Evolutionary conservation across 352 stramenopile genomes (phyloP).

Genomic region (Phytophthora litchii): DNA sequence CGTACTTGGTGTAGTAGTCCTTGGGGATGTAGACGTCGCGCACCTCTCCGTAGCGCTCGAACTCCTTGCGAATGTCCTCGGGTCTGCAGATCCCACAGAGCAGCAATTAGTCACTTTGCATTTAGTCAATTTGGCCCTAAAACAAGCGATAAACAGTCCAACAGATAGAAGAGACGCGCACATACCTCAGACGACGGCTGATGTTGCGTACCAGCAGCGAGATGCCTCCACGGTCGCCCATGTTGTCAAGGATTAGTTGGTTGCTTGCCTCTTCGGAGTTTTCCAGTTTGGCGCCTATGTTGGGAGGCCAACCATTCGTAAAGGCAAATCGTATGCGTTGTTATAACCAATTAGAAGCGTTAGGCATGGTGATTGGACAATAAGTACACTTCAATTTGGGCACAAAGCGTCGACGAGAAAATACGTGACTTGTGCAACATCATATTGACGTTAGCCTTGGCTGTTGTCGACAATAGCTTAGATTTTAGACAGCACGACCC

Average conservation of each 20-base stretch:
- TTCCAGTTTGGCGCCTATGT: slow-evolving; percentile 27
- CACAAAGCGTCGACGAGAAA: slow-evolving; percentile 14
- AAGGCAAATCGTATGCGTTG: slow-evolving; percentile 14
- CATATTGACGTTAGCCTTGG: neutral
- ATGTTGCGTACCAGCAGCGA: slow-evolving; percentile 95
- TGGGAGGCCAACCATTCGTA: slow-evolving; percentile 35
- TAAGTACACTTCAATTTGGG: slow-evolving; percentile 23
- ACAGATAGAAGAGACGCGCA: slow-evolving; percentile 1
- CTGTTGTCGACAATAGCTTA: slow-evolving; percentile 37
- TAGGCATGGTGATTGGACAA: slow-evolving; percentile 20
- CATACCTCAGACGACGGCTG: slow-evolving; percentile 84
- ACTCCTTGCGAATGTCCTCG: slow-evolving; percentile 92
- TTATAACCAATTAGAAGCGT: slow-evolving; percentile 14
- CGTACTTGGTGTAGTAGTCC: slow-evolving; percentile 93
- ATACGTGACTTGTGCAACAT: slow-evolving; percentile 12
- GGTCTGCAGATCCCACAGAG: slow-evolving; percentile 46
- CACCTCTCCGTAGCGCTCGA: slow-evolving; percentile 94
- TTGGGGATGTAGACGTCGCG: slow-evolving; percentile 96
- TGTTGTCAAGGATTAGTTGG: slow-evolving; percentile 15
- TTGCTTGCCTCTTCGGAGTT: slow-evolving; percentile 25
- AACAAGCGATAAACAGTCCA: neutral
- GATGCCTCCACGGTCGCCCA: slow-evolving; percentile 78
- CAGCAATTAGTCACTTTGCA: slow-evolving; percentile 17
- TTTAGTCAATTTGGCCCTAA: slow-evolving; percentile 1
- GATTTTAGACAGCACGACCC: slow-evolving; percentile 78